These are phyloP conservation scores for Tolypocladium tundrense DNA, from an alignment of 2,329 filamentous ascomycete genomes.

Conservation along the genomic window DNA sequence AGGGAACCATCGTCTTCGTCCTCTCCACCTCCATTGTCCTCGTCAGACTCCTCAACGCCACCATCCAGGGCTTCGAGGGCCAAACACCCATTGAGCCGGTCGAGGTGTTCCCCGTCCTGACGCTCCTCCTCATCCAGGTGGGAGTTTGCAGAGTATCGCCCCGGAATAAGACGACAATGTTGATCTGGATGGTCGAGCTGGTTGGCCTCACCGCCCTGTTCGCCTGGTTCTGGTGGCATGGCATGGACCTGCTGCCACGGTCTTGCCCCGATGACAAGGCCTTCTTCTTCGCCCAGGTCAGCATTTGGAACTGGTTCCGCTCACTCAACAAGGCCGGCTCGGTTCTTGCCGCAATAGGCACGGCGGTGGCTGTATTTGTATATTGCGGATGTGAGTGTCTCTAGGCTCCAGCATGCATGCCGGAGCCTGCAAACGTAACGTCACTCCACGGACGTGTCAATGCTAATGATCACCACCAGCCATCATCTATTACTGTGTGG, in stretches of 20 bases:
- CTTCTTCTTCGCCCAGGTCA: constrained; percentile 18
- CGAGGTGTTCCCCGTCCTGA: constrained; percentile 13
- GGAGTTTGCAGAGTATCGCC: constrained; percentile 8
- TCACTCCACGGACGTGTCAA: too few relatives aligned
- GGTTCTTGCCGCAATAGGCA: constrained; percentile 6
- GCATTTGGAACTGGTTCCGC: constrained; percentile 15
- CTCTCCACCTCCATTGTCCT: constrained; percentile 11
- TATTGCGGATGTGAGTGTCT: constrained; percentile 6
- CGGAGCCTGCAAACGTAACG: too few relatives aligned
- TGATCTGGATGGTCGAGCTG: constrained; percentile 11
- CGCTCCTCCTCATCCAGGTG: constrained; percentile 11
- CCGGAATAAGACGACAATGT: constrained; percentile 5
- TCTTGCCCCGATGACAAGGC: constrained; percentile 12
- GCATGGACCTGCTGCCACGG: constrained; percentile 11
- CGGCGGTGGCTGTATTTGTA: constrained; percentile 3
- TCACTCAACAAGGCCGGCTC: constrained; percentile 13
- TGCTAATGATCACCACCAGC: not conserved
- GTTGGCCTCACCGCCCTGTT: constrained; percentile 8
- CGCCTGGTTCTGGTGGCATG: constrained; percentile 15
- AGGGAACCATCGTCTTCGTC: constrained; percentile 13
- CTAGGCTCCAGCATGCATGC: not conserved
- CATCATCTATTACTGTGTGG: not conserved
- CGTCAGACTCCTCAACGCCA: constrained; percentile 5
- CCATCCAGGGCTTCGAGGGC: not conserved
- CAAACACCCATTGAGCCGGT: constrained; percentile 7